Evolutionary conservation across 2,329 filamentous ascomycete genomes (phyloP), one percentile per base, ranked within the genome.

Genomic region (Colletotrichum theobromicola): DNA sequence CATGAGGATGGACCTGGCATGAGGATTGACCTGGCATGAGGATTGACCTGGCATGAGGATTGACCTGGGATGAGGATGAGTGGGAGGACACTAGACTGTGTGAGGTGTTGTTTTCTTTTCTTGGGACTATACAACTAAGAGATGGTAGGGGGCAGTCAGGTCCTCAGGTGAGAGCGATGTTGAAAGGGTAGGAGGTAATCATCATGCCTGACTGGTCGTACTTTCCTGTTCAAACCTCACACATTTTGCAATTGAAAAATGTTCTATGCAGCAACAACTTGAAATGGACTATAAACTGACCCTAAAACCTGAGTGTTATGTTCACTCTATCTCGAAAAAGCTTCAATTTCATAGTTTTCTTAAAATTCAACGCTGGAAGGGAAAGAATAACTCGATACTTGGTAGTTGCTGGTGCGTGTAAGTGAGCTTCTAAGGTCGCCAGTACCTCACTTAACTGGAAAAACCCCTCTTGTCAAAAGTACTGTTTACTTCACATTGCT

Each of bases 401-500:
- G 53, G 26, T 57, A 57, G 8, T 57, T 35, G 26, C n/a, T 34
- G 57, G 57, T 37, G 34, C 2, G 60, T 63, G 46, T 66, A 66
- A 66, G 63, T 66, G 30, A 66, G 63, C 42, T 15, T 2, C 4
- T 4, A 12, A 66, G 24, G 66, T 68, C 18, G 9, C n/a, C 3
- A 12, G 7, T 53, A 68, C 66, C 50, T 67, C 9, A 35, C 7
- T 12, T 18, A 12, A 18, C 6, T 13, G 13, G 7, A 2, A 9
- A 24, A 12, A 15, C 10, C 16, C 12, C 4, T 12, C 4, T 3
- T 21, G 2, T 7, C 1, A 13, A 7, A 60, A 16, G 65, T 67
- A 58, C 24, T 4, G 0, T 18, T 4, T 50, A 68, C 55, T 15
- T 21, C 13, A 1, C 0, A 7, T 9, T 2, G 4, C 4, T 37